Conservation (phyloP, 164 flowering plant species). For the Umbilicus rupestris region DNA sequence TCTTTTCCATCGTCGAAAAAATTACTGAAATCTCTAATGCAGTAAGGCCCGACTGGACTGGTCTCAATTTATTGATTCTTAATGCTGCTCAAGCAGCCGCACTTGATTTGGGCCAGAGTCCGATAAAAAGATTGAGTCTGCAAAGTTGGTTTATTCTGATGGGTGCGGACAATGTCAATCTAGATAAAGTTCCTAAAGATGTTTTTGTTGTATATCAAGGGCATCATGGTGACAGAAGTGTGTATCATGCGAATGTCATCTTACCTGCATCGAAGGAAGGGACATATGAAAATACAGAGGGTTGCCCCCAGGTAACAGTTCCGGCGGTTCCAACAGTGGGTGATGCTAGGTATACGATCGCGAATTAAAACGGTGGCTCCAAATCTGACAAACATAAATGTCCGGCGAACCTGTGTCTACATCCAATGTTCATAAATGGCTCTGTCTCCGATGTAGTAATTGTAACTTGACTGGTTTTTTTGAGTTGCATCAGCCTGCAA, state of each 20-base stretch:
- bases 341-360: slow-evolving; percentile 67
- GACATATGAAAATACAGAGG: slow-evolving; percentile 88
- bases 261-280: slow-evolving; percentile 92
- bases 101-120: slow-evolving; percentile 88
- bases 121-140: slow-evolving; percentile 46
- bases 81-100: slow-evolving; percentile 97
- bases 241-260: slow-evolving; percentile 89
- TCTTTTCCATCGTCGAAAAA: slow-evolving; percentile 59
- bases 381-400: too few relatives aligned
- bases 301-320: slow-evolving; percentile 64
- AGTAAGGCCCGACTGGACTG: slow-evolving; percentile 88
- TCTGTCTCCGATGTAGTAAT: too few relatives aligned
- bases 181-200: slow-evolving; percentile 68
- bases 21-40: slow-evolving; percentile 54
- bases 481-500: too few relatives aligned
- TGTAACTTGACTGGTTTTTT: too few relatives aligned
- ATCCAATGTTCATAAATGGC: too few relatives aligned
- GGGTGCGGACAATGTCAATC: slow-evolving; percentile 89
- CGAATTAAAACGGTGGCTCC: slow-evolving; percentile 79
- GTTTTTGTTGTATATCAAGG: slow-evolving; percentile 99
- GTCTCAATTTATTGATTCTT: slow-evolving; percentile 71
- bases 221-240: slow-evolving; percentile 85
- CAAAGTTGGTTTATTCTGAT: slow-evolving; percentile 78
- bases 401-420: too few relatives aligned
- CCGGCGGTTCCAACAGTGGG: slow-evolving; percentile 99